These are phyloP conservation scores for Ostreobium quekettii DNA, from an alignment of 139 green algal species.

Conservation along the genomic window DNA sequence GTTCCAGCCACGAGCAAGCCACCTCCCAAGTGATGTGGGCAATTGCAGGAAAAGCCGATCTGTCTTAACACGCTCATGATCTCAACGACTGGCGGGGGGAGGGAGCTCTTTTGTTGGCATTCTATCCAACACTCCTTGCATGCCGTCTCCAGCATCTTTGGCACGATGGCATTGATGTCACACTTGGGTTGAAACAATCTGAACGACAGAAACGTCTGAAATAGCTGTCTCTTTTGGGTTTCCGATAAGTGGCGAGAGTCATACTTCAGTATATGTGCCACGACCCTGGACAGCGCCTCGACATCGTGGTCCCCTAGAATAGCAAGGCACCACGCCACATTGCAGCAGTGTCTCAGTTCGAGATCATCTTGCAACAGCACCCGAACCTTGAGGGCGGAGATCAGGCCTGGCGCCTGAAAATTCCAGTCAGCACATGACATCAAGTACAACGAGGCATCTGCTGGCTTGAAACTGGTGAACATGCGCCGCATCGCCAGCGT, in stretches of 20 bases:
- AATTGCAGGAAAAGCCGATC: neutral
- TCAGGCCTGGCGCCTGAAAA: neutral
- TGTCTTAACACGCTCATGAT: neutral
- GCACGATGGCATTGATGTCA: neutral
- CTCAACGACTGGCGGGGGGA: neutral
- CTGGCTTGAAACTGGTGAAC: neutral
- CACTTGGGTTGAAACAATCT: neutral
- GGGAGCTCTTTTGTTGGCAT: neutral
- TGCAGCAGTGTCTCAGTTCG: neutral
- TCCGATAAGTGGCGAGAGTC: no score
- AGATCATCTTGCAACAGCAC: neutral
- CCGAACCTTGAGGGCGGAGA: no score
- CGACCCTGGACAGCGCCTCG: neutral
- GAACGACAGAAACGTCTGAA: neutral
- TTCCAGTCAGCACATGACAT: neutral
- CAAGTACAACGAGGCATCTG: neutral
- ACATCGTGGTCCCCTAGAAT: neutral
- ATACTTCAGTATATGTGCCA: neutral
- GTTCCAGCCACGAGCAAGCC: neutral
- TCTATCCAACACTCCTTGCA: neutral
- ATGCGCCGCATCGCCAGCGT: neutral
- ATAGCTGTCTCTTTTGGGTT: neutral
- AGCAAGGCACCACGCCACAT: neutral
- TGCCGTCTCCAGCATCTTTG: neutral
- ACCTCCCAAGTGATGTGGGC: neutral